Percentiles rank a stretch among this genome's conserved stretches.
These are phyloP conservation scores for Coix lacrymajobi DNA, from an alignment of 176 grass and related monocot species.

Conservation along the genomic window DNA sequence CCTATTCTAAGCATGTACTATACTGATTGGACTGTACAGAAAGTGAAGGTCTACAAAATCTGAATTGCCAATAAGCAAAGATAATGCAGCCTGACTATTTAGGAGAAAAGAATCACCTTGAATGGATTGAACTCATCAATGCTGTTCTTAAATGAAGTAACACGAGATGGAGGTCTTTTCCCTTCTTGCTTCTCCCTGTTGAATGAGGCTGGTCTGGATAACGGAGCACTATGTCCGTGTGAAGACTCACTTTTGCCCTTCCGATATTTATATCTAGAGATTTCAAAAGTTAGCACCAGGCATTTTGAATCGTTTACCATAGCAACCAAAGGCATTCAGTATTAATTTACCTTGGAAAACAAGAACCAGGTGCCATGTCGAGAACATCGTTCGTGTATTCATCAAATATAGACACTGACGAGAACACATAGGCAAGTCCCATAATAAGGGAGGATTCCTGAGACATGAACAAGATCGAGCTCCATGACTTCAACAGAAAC, in stretches of 20 bases:
- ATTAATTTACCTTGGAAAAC: conserved; percentile 75
- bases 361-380: conserved; percentile 91
- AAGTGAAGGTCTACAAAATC: too few species aligned
- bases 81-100: too few species aligned
- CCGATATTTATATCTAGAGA: conserved; percentile 60
- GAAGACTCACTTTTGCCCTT: conserved; percentile 32
- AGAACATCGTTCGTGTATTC: conserved; percentile 97
- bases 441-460: conserved; percentile 75
- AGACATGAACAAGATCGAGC: conserved; percentile 17
- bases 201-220: conserved; percentile 59
- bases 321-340: neutral
- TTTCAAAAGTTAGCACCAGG: conserved; percentile 22
- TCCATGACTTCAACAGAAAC: neutral
- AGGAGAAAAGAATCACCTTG: conserved; percentile 69
- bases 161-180: conserved; percentile 56
- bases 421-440: conserved; percentile 70
- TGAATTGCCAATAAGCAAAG: too few species aligned
- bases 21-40: too few species aligned
- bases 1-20: too few species aligned
- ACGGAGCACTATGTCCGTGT: neutral
- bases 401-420: conserved; percentile 88
- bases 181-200: conserved; percentile 59
- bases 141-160: conserved; percentile 80
- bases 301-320: conserved; percentile 10
- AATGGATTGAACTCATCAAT: conserved; percentile 82